Base-by-base conservation (phyloP, 2,329 filamentous ascomycete species). In the Cadophora malorum region DNA sequence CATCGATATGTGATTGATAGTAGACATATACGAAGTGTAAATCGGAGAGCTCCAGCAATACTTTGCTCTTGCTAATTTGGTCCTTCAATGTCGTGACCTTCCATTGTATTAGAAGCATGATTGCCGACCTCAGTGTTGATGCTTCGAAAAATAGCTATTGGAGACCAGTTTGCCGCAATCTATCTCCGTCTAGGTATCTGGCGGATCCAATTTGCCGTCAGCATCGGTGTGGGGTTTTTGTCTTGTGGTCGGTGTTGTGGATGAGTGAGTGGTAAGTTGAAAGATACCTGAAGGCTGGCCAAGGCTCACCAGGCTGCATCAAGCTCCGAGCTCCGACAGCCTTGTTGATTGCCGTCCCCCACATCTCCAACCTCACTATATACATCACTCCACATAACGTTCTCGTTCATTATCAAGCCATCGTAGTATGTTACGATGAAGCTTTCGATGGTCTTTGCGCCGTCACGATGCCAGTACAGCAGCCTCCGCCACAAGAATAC, bases 351-450 rank as follows among this genome's bases (percentile, higher is more conserved):
- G 50, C 4, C 50, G 35, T 31, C 25, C 52, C 45, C 45, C 45
- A 49, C 45, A 21, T 49, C 45, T 49, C n/a, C 41, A 45, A 16
- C 21, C 33, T n/a, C 7, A n/a, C 31, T 33, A 12, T 28, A 9
- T 33, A n/a, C 52, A 55, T 31, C 23, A 31, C 31, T 33, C 52
- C 31, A 55, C 25, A 9, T 3, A 33, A 7, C 16, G 3, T n/a
- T 25, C 10, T 41, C 21, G 3, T 23, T 16, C n/a, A 41, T 19
- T 9, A 23, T 38, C 25, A 7, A n/a, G 23, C 21, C 47, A 25
- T 63, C 21, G 28, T 64, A 64, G 19, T 4, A 52, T 80, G 78
- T 64, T 80, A 79, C 67, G 72, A 75, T n/a, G 77, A 78, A 63
- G 74, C 68, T 10, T 70, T 69, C 25, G 64, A 25, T 53, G 72